Percentiles rank a stretch among this genome's conserved stretches.
Evolutionary conservation across 1,284 basidiomycete genomes (phyloP).

Genomic region (Clitocybe nebularis): DNA sequence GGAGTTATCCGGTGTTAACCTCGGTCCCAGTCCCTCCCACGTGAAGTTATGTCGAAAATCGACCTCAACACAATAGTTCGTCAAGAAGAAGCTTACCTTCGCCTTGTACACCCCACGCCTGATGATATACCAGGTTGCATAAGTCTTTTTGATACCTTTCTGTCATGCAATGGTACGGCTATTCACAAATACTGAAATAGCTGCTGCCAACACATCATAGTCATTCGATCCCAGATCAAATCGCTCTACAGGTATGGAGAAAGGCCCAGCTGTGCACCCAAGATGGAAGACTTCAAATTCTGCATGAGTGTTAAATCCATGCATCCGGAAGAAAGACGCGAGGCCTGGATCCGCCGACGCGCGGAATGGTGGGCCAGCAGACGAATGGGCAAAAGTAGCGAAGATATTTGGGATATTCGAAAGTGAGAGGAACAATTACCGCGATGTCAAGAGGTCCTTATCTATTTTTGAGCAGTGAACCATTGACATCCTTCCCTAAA

Average conservation of each 20-base stretch:
- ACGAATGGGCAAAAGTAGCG: constrained; percentile 74
- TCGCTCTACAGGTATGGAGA: constrained; percentile 86
- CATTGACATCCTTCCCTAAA: constrained; percentile 29
- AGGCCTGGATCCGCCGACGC: constrained; percentile 79
- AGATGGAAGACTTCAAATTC: constrained; percentile 94
- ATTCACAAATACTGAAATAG: constrained; percentile 10
- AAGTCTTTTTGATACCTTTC: constrained; percentile 73
- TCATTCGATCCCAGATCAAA: constrained; percentile 78
- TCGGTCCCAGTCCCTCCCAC: too few species aligned
- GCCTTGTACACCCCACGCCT: constrained; percentile 60
- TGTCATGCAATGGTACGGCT: constrained; percentile 71
- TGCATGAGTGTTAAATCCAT: constrained; percentile 84
- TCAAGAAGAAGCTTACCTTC: constrained; percentile 65
- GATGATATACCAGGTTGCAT: constrained; percentile 84
- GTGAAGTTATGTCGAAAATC: constrained; percentile 40
- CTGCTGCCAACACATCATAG: constrained; percentile 35
- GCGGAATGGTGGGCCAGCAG: constrained; percentile 91
- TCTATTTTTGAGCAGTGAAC: constrained; percentile 22
- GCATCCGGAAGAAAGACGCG: constrained; percentile 71
- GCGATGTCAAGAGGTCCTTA: not conserved
- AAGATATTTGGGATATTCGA: constrained; percentile 91
- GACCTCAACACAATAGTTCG: constrained; percentile 51
- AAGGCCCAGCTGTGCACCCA: constrained; percentile 72
- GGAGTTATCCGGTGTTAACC: too few species aligned
- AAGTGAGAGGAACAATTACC: constrained; percentile 41